phyloP scores from a whole-genome alignment of 257 asterid genomes.

The Solanum ahanhuiri region DNA sequence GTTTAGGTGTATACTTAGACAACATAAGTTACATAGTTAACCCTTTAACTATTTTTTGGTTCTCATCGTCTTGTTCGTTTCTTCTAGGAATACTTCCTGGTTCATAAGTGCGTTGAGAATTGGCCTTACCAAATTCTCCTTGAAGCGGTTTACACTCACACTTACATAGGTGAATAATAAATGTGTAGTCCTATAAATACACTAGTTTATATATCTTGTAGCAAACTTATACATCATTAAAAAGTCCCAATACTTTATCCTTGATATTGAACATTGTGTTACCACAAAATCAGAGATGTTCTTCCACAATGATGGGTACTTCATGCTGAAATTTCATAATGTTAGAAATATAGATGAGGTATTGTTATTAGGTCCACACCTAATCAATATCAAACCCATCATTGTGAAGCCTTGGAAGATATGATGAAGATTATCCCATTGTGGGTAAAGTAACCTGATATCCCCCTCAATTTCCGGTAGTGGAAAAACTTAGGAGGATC shows the following conservation, averaged over 20 bases:
- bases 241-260: background rate
- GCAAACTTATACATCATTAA: background rate
- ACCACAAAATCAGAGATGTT: background rate
- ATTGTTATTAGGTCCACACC: background rate
- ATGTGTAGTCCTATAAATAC: background rate
- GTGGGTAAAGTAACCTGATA: background rate
- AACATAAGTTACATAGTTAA: background rate
- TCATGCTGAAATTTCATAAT: too few relatives aligned
- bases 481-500: too few relatives aligned
- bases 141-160: background rate
- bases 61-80: background rate
- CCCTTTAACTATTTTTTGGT: background rate
- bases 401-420: background rate
- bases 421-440: background rate
- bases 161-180: background rate
- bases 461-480: background rate
- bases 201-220: background rate
- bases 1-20: background rate
- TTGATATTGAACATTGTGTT: background rate
- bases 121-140: too few relatives aligned
- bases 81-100: background rate
- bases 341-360: too few relatives aligned
- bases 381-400: background rate
- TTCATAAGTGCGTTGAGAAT: too few relatives aligned
- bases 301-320: background rate